Evolutionary conservation across 768 basidiomycete species (phyloP).

Genomic region (Leucocoprinus birnbaumii): DNA sequence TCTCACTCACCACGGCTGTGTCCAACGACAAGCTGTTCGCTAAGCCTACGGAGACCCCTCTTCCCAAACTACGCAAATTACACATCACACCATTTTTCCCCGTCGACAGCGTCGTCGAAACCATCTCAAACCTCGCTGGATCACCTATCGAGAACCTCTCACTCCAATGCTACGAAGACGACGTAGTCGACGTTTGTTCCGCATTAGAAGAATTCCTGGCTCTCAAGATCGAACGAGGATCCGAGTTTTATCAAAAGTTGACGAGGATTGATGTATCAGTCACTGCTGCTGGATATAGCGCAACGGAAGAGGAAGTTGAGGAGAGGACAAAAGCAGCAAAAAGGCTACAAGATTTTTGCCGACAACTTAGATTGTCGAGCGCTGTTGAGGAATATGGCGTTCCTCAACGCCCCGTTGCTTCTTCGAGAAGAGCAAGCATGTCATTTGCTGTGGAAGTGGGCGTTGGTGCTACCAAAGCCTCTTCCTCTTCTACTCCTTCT

Average conservation of each 20-base stretch:
- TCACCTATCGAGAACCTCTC: conserved; percentile 58
- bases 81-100: conserved; percentile 64
- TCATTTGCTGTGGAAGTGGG: conserved; percentile 8
- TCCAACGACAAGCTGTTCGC: conserved; percentile 37
- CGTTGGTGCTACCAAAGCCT: conserved; percentile 5
- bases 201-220: conserved; percentile 56
- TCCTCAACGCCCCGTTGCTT: conserved; percentile 4
- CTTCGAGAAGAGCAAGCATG: conserved; percentile 12
- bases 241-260: conserved; percentile 48
- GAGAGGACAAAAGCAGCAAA: conserved; percentile 38
- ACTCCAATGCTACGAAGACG: conserved; percentile 59
- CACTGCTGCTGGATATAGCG: conserved; percentile 29
- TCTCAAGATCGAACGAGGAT: conserved; percentile 45
- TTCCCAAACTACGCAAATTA: conserved; percentile 48
- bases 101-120: conserved; percentile 56
- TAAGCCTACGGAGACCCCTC: conserved; percentile 40
- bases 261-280: conserved; percentile 46
- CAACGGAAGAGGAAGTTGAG: conserved; percentile 31
- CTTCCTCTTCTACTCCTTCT: too few species aligned
- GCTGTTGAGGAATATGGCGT: conserved; percentile 23
- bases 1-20: conserved; percentile 48
- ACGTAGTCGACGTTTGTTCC: conserved; percentile 57
- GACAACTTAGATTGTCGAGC: conserved; percentile 42
- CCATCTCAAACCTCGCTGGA: conserved; percentile 53
- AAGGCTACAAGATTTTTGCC: conserved; percentile 46